These are phyloP conservation scores for Colletotrichum spinosum DNA, from an alignment of 2,329 filamentous ascomycete genomes.

Conservation along the genomic window DNA sequence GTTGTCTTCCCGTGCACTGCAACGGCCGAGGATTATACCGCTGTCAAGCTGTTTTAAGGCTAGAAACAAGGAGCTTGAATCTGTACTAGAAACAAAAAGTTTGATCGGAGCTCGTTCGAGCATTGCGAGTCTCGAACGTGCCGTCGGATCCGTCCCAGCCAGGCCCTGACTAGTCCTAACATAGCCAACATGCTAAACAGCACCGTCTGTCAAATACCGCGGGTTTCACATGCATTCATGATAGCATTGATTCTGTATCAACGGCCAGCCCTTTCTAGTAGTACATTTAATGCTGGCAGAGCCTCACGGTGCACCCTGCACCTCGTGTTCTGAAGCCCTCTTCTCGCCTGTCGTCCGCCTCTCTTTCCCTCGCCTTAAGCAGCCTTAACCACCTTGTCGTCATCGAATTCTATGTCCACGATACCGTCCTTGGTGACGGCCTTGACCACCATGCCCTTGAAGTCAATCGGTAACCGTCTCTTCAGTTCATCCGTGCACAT, in stretches of 20 bases:
- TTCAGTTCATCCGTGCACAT: constrained; percentile 98
- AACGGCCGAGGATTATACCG: constrained; percentile 5
- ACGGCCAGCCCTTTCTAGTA: constrained; percentile 39
- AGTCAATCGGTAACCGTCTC: constrained; percentile 96
- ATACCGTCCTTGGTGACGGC: constrained; percentile 95
- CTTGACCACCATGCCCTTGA: constrained; percentile 97
- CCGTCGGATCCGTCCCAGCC: not conserved
- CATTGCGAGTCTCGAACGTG: not conserved
- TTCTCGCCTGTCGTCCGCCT: constrained; percentile 33
- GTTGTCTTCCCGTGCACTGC: not conserved
- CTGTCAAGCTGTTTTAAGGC: constrained; percentile 10
- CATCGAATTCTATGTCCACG: constrained; percentile 84
- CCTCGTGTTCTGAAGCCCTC: constrained; percentile 12
- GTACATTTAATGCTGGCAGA: constrained; percentile 37
- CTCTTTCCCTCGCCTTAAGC: constrained; percentile 54
- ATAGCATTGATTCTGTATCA: constrained; percentile 37
- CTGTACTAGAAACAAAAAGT: constrained; percentile 1
- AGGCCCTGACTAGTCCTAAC: not conserved
- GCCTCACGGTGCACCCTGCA: constrained; percentile 21
- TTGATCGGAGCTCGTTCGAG: not conserved
- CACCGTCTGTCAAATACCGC: too few species aligned
- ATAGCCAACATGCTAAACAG: too few species aligned
- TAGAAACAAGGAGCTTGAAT: not conserved
- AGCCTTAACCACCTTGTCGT: constrained; percentile 77
- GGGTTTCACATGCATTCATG: constrained; percentile 1